phyloP scores from a whole-genome alignment of 176 grass and related monocot genomes.

The Juncus effusus region DNA sequence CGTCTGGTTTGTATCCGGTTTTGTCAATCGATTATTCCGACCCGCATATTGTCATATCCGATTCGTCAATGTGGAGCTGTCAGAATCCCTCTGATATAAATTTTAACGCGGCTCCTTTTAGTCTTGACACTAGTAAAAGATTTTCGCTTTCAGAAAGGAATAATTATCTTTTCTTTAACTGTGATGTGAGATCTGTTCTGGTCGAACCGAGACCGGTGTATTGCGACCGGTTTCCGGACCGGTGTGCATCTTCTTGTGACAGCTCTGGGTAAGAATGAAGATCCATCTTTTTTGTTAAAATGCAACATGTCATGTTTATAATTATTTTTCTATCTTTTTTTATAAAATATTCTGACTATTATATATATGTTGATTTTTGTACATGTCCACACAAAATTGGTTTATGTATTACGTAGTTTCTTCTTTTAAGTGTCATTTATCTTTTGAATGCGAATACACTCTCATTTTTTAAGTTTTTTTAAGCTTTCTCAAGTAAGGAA shows the following conservation, averaged over 20 bases:
- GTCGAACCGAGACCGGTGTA: conserved; percentile 59
- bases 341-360: too few species aligned
- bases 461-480: too few species aligned
- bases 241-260: conserved; percentile 85
- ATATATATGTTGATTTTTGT: not conserved
- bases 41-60: conserved; percentile 69
- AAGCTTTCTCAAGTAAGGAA: too few species aligned
- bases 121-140: conserved; percentile 90
- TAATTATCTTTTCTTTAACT: conserved; percentile 90
- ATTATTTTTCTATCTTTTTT: too few species aligned
- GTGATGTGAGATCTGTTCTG: conserved; percentile 55
- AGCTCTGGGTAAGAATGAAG: conserved; percentile 35
- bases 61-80: conserved; percentile 94
- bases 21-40: conserved; percentile 61
- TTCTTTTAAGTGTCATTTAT: too few species aligned
- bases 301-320: not conserved
- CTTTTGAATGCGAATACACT: too few species aligned
- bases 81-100: conserved; percentile 33
- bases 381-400: too few species aligned
- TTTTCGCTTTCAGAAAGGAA: conserved; percentile 78
- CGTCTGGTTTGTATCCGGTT: conserved; percentile 74
- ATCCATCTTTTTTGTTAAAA: not conserved
- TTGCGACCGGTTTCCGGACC: conserved; percentile 74
- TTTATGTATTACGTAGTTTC: too few species aligned
- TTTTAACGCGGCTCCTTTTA: conserved; percentile 47